Base-by-base conservation (phyloP, 176 grass and related monocot genomes). In the Rhynchospora tenuis region DNA sequence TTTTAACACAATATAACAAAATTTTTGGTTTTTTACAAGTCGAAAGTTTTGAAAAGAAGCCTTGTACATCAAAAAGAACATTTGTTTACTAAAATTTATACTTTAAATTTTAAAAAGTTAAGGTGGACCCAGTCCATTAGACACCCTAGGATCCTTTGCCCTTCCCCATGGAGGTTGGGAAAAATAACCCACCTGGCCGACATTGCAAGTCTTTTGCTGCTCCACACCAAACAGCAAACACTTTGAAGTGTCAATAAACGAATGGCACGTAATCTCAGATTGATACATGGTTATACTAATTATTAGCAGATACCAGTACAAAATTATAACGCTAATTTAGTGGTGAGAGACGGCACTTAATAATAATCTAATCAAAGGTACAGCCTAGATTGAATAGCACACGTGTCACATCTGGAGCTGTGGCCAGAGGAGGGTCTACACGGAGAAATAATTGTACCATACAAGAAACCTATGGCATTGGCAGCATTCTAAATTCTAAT, bases 161-260 rank as follows among this genome's bases (percentile, higher is more conserved):
- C 7, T 29, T 26, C 0, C 22, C 26, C 31, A 20, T 20, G 86
- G 3, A 1, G 31, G 33, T 4, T 4, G 33, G 7, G 5, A 2
- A 31, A 42, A 0, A 23, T 70, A n/a, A 0, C 63, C 46, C 68
- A n/a, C 47, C 70, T 76, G 59, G 90, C 90, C 90, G 87, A 92
- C 88, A 85, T 85, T 9, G n/a, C 66, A 51, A n/a, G 33, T 45
- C 13, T 31, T 44, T 14, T 48, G 82, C 70, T 87, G 81, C 12
- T 12, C 51, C 27, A 8, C 50, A 46, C 5, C 72, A 42, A 74
- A 81, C 80, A 91, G 33, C 72, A 43, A 28, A 82, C 85, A 83
- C 73, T 61, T 16, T 3, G 8, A 3, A 2, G 0, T 1, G 33
- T 54, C 6, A 9, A 27, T 80, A 31, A 80, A 2, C 26, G 10